Conservation (phyloP, 805 yeast species). For the Alloascoidea hylecoeti region DNA sequence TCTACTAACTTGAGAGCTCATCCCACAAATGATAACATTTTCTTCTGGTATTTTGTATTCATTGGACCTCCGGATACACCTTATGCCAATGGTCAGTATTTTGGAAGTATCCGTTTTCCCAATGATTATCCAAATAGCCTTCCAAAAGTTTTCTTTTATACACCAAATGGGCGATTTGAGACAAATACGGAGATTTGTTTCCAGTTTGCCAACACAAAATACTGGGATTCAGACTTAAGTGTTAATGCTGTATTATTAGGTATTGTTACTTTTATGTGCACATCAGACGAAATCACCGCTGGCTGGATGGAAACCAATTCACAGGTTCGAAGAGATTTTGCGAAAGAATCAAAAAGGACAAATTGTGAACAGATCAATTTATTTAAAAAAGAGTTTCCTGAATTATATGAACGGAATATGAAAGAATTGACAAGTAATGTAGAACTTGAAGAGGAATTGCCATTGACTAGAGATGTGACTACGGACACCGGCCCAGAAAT, state of each 20-base stretch:
- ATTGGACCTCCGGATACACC: conserved; percentile 90
- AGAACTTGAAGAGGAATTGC: too few relatives aligned
- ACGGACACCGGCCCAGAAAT: too few relatives aligned
- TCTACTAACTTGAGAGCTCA: conserved; percentile 76
- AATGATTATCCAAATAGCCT: conserved; percentile 85
- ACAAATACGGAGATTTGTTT: conserved; percentile 74
- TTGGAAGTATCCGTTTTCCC: conserved; percentile 76
- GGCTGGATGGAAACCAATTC: too few relatives aligned
- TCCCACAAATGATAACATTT: conserved; percentile 75
- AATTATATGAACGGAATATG: too few relatives aligned
- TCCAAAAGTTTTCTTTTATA: conserved; percentile 72
- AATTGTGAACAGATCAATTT: too few relatives aligned
- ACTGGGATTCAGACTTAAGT: conserved; percentile 96
- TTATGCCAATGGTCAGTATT: conserved; percentile 76
- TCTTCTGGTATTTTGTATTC: conserved; percentile 89
- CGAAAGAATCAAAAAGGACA: too few relatives aligned
- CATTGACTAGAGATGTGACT: too few relatives aligned
- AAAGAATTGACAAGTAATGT: too few relatives aligned
- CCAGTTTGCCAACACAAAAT: conserved; percentile 89
- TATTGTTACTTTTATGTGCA: conserved; percentile 78
- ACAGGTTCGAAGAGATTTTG: too few relatives aligned
- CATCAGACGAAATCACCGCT: neutral
- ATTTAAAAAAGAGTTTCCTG: too few relatives aligned
- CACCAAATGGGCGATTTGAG: conserved; percentile 79
- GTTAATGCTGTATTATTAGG: conserved; percentile 84